Evolutionary conservation across 75 land plant genomes (phyloP).

Genomic region (Pseudotsuga menziesii): DNA sequence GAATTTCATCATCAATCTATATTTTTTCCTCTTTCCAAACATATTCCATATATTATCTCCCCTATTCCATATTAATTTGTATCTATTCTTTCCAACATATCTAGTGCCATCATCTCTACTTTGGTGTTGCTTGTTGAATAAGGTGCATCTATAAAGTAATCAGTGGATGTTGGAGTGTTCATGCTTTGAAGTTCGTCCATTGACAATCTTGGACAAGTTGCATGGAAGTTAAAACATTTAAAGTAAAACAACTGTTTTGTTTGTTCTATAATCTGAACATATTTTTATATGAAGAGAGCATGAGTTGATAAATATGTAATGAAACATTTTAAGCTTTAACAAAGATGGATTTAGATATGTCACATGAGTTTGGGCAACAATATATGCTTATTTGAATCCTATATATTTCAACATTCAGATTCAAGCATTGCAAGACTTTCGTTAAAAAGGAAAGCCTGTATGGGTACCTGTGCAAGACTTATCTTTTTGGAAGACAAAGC

Average conservation of each 20-base stretch:
- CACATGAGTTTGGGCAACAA: neutral
- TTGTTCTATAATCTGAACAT: too few species aligned
- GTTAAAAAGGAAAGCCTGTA: conserved; percentile 75
- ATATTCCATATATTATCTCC: neutral
- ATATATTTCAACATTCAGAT: conserved; percentile 41
- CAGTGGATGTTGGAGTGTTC: too few species aligned
- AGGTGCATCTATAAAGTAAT: neutral
- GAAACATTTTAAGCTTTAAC: neutral
- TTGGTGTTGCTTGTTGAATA: neutral
- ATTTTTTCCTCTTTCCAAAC: neutral
- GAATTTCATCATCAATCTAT: too few species aligned
- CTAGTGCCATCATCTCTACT: neutral
- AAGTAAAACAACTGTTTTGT: too few species aligned
- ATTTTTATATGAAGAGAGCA: too few species aligned
- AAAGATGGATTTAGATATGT: neutral
- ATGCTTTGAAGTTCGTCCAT: too few species aligned
- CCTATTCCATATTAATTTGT: neutral
- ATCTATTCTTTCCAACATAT: neutral
- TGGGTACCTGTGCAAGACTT: conserved; percentile 99
- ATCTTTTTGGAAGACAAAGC: conserved; percentile 92
- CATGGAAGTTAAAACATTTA: too few species aligned
- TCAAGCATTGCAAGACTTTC: conserved; percentile 88
- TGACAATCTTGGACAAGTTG: too few species aligned
- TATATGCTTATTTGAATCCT: neutral
- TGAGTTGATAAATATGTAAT: neutral